These are phyloP conservation scores for Lipomyces anomalus DNA, from an alignment of 805 yeast genomes.

Conservation along the genomic window DNA sequence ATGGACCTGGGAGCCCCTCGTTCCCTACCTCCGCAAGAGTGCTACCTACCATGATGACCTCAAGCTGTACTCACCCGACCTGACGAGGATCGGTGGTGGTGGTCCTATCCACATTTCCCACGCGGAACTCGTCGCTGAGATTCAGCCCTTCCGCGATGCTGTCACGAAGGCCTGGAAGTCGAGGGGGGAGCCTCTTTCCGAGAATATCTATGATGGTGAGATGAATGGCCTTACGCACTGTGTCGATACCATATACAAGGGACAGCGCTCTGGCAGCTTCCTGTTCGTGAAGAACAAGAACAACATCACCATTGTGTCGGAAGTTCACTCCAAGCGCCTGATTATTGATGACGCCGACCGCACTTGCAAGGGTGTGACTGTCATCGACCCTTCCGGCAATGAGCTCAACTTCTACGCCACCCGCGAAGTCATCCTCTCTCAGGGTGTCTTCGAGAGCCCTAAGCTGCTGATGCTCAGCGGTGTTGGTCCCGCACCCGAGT, in stretches of 20 bases:
- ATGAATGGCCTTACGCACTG: slow-evolving; percentile 28
- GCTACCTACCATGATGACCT: slow-evolving; percentile 28
- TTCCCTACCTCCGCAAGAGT: slow-evolving; percentile 29
- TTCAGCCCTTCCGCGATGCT: slow-evolving; percentile 26
- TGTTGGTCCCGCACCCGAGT: slow-evolving; percentile 31
- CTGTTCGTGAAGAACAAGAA: slow-evolving; percentile 21
- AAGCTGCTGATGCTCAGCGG: slow-evolving; percentile 34
- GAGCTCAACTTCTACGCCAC: slow-evolving; percentile 28
- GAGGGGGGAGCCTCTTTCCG: slow-evolving; percentile 24
- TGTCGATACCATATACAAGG: slow-evolving; percentile 28
- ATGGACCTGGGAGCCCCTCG: slow-evolving; percentile 32
- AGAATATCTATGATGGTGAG: slow-evolving; percentile 28
- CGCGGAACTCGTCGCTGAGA: slow-evolving; percentile 25
- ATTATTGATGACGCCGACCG: slow-evolving; percentile 26
- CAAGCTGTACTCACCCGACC: slow-evolving; percentile 23
- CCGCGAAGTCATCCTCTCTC: slow-evolving; percentile 30
- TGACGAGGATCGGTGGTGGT: slow-evolving; percentile 27
- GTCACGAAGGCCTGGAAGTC: slow-evolving; percentile 27
- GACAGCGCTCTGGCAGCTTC: slow-evolving; percentile 28
- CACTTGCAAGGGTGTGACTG: slow-evolving; percentile 26
- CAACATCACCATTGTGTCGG: slow-evolving; percentile 30
- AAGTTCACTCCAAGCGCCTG: slow-evolving; percentile 30
- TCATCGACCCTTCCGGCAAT: slow-evolving; percentile 28
- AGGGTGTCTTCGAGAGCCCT: slow-evolving; percentile 34
- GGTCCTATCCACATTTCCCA: slow-evolving; percentile 29